Conservation (phyloP, 495 filamentous ascomycete genomes). For the Alectoria sarmentosa region DNA sequence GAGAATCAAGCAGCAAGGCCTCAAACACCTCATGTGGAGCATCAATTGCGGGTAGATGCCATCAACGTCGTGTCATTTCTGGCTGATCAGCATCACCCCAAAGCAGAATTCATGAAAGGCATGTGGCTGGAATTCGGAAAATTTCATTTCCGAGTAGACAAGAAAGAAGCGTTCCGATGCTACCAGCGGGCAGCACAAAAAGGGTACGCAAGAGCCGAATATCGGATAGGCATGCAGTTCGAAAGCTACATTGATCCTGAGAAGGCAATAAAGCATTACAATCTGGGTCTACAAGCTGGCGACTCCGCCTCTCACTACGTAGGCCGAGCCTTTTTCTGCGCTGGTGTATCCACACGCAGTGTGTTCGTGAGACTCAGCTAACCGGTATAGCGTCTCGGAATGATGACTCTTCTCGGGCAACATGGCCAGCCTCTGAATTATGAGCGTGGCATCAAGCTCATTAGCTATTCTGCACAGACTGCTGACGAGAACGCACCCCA, state of each 20-base stretch:
- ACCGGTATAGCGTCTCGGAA: conserved; percentile 62
- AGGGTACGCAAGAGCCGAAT: conserved; percentile 91
- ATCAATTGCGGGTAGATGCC: conserved; percentile 79
- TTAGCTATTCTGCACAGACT: conserved; percentile 72
- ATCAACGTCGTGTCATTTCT: conserved; percentile 87
- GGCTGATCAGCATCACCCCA: conserved; percentile 84
- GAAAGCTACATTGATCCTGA: conserved; percentile 85
- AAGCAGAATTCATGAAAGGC: conserved; percentile 87
- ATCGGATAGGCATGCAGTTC: conserved; percentile 97
- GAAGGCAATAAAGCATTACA: conserved; percentile 87
- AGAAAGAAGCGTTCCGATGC: conserved; percentile 83
- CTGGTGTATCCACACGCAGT: neutral
- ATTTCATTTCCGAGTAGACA: conserved; percentile 80
- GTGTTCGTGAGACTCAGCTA: conserved; percentile 9
- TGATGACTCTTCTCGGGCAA: conserved; percentile 95
- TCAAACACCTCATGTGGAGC: conserved; percentile 77
- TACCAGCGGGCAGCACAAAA: conserved; percentile 82
- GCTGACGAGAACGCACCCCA: conserved; percentile 97
- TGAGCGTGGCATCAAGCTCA: conserved; percentile 67
- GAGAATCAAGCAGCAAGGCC: conserved; percentile 59
- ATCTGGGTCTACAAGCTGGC: conserved; percentile 61
- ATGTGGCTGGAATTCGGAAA: conserved; percentile 99
- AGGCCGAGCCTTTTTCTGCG: conserved; percentile 23
- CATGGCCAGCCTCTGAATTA: conserved; percentile 82
- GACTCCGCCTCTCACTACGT: conserved; percentile 93